These are phyloP conservation scores for Picochlorum costavermella DNA, from an alignment of 139 green algal species.

Conservation along the genomic window DNA sequence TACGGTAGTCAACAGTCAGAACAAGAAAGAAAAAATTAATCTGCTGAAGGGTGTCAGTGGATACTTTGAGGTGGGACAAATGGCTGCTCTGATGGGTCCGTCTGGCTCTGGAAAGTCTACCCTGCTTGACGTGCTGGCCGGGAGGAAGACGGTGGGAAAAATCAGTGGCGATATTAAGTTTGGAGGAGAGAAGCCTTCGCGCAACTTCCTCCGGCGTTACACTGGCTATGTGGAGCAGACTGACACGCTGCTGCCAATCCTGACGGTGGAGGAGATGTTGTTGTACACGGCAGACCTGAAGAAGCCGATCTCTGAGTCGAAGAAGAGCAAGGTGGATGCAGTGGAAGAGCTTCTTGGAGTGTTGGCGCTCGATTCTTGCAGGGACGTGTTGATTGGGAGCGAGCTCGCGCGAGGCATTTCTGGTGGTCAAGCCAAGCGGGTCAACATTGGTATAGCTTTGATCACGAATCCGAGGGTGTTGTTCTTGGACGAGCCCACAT, in stretches of 20 bases:
- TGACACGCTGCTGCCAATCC: conserved; percentile 48
- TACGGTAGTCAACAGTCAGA: conserved; percentile 17
- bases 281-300: conserved; percentile 76
- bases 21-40: conserved; percentile 19
- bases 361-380: conserved; percentile 38
- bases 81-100: conserved; percentile 56
- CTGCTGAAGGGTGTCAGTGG: conserved; percentile 23
- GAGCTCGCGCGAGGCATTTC: conserved; percentile 16
- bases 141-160: conserved; percentile 35
- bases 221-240: conserved; percentile 48
- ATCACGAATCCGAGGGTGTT: conserved; percentile 51
- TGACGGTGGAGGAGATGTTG: conserved; percentile 61
- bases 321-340: conserved; percentile 35
- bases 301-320: conserved; percentile 30
- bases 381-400: conserved; percentile 25
- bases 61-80: conserved; percentile 21
- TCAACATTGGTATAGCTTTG: conserved; percentile 47
- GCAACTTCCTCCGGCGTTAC: conserved; percentile 26
- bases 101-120: conserved; percentile 64
- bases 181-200: conserved; percentile 19
- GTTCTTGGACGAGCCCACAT: conserved; percentile 65
- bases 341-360: conserved; percentile 46
- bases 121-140: conserved; percentile 52
- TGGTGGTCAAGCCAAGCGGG: conserved; percentile 32
- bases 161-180: conserved; percentile 26